Evolutionary conservation across 139 green algal genomes (phyloP), one percentile per base, ranked within the genome.

Genomic region (Chlamydomonas sp.): DNA sequence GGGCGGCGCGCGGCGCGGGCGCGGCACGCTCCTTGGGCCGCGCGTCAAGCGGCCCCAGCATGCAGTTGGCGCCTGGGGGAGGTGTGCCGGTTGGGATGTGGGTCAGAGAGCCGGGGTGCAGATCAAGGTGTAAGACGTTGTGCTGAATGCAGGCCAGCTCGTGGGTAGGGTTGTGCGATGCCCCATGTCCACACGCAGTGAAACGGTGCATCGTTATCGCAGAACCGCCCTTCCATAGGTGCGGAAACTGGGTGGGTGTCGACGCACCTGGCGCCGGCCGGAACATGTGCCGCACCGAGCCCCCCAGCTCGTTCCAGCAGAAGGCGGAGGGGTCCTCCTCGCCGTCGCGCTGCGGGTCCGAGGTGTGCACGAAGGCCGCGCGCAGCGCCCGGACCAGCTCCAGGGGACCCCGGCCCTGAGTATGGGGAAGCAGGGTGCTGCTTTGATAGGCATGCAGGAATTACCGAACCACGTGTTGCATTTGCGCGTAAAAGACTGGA

Each of bases 261-360:
- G 69, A 79, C 67, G 89, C 74, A 20, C 89, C 92, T 3, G 92
- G 93, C 0, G 75, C 90, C 18, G n/a, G 77, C 15, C 85, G 79
- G 77, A 95, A 88, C 62, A 92, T 83, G n/a, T 72, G 5, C 4
- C 59, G 77, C 15, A 87, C 92, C 1, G 75, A 16, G 18, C 77
- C 66, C 1, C 85, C 89, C 61, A 97, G 80, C 60, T 60, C 85
- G 0, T n/a, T 58, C 95, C 95, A 97, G 73, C 93, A 68, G 78
- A 97, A 96, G n/a, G 88, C 91, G 12, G 57, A 15, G 4, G 93
- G 88, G 60, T 94, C 83, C 0, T 83, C 64, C 31, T 73, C 73
- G 59, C 91, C 82, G 49, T 83, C 79, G 31, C 63, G 68, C 85
- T 93, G 86, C 1, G 86, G 83, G 20, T 93, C 84, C 4, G 14